Evolutionary conservation across 352 stramenopile species (phyloP), one percentile per base, ranked within the genome.

Genomic region (Elongisporangium undulatum): DNA sequence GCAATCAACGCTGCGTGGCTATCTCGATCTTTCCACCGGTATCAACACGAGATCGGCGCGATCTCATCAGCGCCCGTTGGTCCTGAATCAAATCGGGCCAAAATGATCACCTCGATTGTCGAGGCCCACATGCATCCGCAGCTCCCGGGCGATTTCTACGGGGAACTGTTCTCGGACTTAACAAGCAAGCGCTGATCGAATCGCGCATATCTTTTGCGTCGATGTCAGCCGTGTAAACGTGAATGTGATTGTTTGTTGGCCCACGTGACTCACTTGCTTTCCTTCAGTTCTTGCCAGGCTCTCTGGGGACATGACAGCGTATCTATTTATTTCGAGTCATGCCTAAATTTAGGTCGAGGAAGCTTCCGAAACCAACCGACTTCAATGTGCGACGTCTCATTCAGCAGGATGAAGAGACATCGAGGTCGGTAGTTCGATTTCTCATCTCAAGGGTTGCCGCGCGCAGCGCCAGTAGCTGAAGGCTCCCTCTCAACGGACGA

Each of bases 91-190:
- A 89, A 89, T 53, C 83, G 86, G 13, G 81, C 75, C 23, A 87
- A 84, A 20, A 71, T 89, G 55, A 87, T 95, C 26, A 71, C 73
- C 8, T 77, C 80, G 1, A 79, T 94, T 51, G 73, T 92, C 5
- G 74, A 90, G 54, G 87, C 90, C 56, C 72, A 95, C 63, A 91
- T 95, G 74, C 81, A 72, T 13, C 84, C 86, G 16, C 85, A 92
- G 65, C 74, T 95, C 17, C 86, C 86, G 12, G 84, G 86, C 26
- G 82, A 95, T 62, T 95, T 95, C 62, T 95, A 95, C 62, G 81
- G 86, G 39, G 73, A 82, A 53, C 66, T 95, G 39, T 95, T 95
- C 65, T 68, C 74, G 19, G 79, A 89, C 60, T 63, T 89, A 38
- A 71, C 71, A 51, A 66, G 61, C 45, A 63, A 67, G 34, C 34